Conservation (phyloP, 768 basidiomycete genomes). For the Lactarius evosmus region DNA sequence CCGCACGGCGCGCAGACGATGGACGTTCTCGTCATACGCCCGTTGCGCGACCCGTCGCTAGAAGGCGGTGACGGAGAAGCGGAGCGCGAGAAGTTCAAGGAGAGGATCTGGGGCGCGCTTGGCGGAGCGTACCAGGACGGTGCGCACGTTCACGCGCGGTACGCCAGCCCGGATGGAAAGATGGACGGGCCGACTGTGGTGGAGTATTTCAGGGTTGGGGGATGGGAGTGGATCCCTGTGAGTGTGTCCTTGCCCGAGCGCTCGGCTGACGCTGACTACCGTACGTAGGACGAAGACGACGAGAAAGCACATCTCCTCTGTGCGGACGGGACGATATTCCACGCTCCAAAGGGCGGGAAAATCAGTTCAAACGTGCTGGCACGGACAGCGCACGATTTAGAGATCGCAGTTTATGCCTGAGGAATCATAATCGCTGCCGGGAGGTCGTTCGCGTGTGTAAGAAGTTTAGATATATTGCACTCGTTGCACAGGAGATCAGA, state of each 20-base stretch:
- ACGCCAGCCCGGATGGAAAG: conserved; percentile 43
- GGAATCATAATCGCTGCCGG: background rate
- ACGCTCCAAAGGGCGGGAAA: conserved; percentile 58
- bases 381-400: conserved; percentile 35
- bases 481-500: background rate
- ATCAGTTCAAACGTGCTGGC: conserved; percentile 48
- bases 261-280: conserved; percentile 6
- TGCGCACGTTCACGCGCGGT: conserved; percentile 59
- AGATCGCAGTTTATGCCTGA: conserved; percentile 51
- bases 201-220: conserved; percentile 74
- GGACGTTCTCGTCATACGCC: conserved; percentile 77
- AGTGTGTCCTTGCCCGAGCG: conserved; percentile 30
- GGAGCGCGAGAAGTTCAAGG: conserved; percentile 48
- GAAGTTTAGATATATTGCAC: conserved; percentile 5
- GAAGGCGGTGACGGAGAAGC: conserved; percentile 39
- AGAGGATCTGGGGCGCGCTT: conserved; percentile 53
- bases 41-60: conserved; percentile 54
- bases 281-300: conserved; percentile 56
- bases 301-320: conserved; percentile 69
- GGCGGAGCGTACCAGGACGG: conserved; percentile 77
- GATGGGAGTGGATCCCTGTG: conserved; percentile 89
- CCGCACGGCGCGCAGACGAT: conserved; percentile 43
- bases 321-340: conserved; percentile 69
- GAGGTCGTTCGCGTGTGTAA: background rate
- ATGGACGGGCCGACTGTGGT: conserved; percentile 55